phyloP scores from a whole-genome alignment of 371 early-diverging fungal genomes.

The Zancudomyces culisetae region DNA sequence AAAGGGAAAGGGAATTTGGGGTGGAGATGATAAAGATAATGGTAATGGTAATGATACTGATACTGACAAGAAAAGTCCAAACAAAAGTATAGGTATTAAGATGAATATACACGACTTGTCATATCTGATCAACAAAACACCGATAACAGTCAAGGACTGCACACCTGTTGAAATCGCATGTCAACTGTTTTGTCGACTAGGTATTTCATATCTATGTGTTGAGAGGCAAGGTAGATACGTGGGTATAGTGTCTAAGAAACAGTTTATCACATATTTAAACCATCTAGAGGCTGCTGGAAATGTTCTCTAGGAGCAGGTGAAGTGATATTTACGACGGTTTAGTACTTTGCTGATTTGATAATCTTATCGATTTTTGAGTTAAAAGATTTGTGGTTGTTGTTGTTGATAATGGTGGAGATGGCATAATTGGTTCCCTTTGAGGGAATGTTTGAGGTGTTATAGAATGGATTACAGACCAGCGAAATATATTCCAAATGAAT shows the following conservation, averaged over 20 bases:
- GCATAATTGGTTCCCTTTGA: background rate
- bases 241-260: constrained; percentile 37
- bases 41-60: constrained; percentile 6
- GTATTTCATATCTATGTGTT: constrained; percentile 26
- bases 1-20: background rate
- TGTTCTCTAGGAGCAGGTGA: background rate
- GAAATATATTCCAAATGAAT: background rate
- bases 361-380: background rate
- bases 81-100: constrained; percentile 18
- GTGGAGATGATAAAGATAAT: constrained; percentile 15
- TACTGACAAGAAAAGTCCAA: constrained; percentile 4
- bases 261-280: constrained; percentile 27
- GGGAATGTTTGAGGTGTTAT: background rate
- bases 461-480: background rate
- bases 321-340: too few relatives aligned
- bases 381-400: background rate
- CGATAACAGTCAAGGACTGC: constrained; percentile 45
- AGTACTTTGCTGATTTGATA: background rate
- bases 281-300: constrained; percentile 16
- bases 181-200: constrained; percentile 73
- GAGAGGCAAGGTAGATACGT: constrained; percentile 27
- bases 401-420: background rate
- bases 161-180: constrained; percentile 71
- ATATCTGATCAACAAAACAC: constrained; percentile 63
- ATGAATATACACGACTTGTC: constrained; percentile 48